Evolutionary conservation across 345 rosid species (phyloP), one percentile per base, ranked within the genome.

Genomic region (Linum lewisii): DNA sequence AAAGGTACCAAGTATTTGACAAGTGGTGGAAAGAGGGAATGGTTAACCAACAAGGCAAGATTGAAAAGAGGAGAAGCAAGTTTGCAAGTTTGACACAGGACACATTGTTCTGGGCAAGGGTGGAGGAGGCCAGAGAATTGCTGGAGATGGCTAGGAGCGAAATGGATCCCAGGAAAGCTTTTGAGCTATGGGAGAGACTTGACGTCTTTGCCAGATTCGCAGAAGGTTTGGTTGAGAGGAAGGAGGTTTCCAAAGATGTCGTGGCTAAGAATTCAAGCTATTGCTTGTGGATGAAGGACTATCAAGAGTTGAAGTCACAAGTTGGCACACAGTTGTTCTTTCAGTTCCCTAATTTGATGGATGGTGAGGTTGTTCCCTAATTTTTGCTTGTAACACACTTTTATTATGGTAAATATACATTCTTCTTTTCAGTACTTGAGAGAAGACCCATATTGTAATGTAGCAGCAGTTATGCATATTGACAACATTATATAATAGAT

Each of bases 91-190:
- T 72, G 36, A 93, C 97, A 1, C 99, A 93, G 55, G 97, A 93
- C 65, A 65, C 95, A 21, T 79, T 86, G 62, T 93, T 93, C 56
- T 87, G 99, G 99, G 97, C 94, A 1, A 81, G 18, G 65, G 77
- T 93, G 34, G 95, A 93, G 77, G 85, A 85, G 74, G 94, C 91
- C 5, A 72, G 75, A 66, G 94, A 82, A 21, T 73, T 68, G 59
- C 61, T 85, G 3, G 77, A 83, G 59, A 69, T 2, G 15, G 50
- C 74, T 7, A 79, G 58, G 72, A 68, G 65, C 4, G 86, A 77
- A 63, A 60, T 7, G 1, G 84, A 89, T 57, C 47, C 14, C 0
- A 65, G 11, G 7, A 77, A 16, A 24, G 54, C 11, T 47, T 21
- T 18, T 44, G 7, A 5, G 24, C 51, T 82, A 6, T 72, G 80